Base-by-base conservation (phyloP, 148 eudicot genomes). In the Polygonum maritimum region DNA sequence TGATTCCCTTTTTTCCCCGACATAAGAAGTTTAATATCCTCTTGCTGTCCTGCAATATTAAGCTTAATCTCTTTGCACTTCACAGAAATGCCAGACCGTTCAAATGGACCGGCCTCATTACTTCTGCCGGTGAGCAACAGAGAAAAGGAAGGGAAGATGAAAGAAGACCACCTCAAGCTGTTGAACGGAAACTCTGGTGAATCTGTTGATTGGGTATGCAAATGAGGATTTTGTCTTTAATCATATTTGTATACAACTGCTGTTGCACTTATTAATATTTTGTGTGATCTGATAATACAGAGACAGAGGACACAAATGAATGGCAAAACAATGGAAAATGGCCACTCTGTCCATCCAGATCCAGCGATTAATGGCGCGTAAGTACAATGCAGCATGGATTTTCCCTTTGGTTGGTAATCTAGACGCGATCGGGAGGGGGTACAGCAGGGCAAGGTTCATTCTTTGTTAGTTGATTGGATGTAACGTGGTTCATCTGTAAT, bases 71-170 rank as follows among this genome's bases (percentile, higher is more conserved):
- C 21, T 55, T 67, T 81, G 48, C 31, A 26, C 47, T 44, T 44
- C 47, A 44, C 89, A 94, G 99, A 95, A 77, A 78, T 95, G 84
- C 97, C 97, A 36, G 99, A 95, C 54, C 96, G 97, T 15, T 79
- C 85, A 26, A 82, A 81, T 54, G 84, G 77, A 38, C 84, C 85
- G 19, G 81, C 84, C 38, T 71, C 89, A 62, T 82, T 85, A 15
- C 76, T 92, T 79, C 86, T 92, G 41, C 96, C 97, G 9, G 0
- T 92, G 74, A 89, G 87, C 80, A 82, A 75, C 80, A 85, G 77
- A 79, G 88, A 83, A 31, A 95, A 91, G 80, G 99, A 92, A 79
- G 78, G 82, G 69, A 76, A 84, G 81, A 84, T 83, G 36, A 95
- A 88, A 73, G 99, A 95, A 81, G 99, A 94, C 80, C 84, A 80